A percentile compares a stretch with the other conserved stretches of the same genome.
Evolutionary conservation across 1,284 basidiomycete genomes (phyloP).

Genomic region (Apiotrichum porosum): DNA sequence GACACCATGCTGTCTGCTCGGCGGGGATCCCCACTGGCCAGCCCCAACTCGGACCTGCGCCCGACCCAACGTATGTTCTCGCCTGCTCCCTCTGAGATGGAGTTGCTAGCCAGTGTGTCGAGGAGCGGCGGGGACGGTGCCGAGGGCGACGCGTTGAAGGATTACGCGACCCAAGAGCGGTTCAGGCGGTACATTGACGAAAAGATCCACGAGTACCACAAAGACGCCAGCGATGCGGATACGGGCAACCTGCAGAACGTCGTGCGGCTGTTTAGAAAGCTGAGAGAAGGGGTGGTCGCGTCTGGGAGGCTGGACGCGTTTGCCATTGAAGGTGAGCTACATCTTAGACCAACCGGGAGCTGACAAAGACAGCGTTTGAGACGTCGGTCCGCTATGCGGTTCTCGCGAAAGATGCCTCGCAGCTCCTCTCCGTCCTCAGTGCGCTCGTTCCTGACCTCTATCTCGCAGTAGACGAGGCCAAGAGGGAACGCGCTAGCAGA

Average conservation of each 20-base stretch:
- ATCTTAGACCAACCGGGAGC: neutral
- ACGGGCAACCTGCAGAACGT: constrained; percentile 31
- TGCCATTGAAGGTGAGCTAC: constrained; percentile 41
- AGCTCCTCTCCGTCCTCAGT: constrained; percentile 38
- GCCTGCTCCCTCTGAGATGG: constrained; percentile 26
- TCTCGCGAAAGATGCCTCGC: constrained; percentile 35
- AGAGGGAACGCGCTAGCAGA: neutral
- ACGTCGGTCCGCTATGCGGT: constrained; percentile 37
- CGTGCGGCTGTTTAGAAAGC: constrained; percentile 43
- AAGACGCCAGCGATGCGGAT: constrained; percentile 32
- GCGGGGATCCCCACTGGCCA: no score
- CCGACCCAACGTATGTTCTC: constrained; percentile 1
- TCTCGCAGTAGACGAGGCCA: constrained; percentile 14
- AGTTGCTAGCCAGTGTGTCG: constrained; percentile 36
- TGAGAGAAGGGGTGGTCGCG: constrained; percentile 46
- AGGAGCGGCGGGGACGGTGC: constrained; percentile 42
- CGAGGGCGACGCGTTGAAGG: constrained; percentile 46
- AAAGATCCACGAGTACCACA: constrained; percentile 15
- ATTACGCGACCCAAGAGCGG: constrained; percentile 33
- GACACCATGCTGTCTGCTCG: no score
- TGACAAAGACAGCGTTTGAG: constrained; percentile 36
- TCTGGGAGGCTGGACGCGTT: constrained; percentile 39
- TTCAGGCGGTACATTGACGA: constrained; percentile 43
- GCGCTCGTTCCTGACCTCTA: constrained; percentile 44
- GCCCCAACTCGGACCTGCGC: neutral